These are phyloP conservation scores for Crucibulum laeve DNA, from an alignment of 768 basidiomycete species.

Conservation along the genomic window DNA sequence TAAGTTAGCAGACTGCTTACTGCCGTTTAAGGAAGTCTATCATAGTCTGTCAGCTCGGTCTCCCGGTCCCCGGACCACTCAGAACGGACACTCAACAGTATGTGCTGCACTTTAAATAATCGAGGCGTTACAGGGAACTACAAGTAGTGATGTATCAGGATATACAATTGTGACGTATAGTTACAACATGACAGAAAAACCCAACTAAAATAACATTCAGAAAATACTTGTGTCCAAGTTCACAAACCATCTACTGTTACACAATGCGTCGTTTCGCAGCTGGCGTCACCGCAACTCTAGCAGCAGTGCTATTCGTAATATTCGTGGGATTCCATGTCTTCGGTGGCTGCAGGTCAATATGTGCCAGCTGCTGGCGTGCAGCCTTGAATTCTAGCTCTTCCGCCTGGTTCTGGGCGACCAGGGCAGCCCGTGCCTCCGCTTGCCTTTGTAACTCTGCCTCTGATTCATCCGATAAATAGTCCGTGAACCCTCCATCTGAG, in stretches of 20 bases:
- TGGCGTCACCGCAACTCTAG: not conserved
- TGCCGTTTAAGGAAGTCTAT: too few species aligned
- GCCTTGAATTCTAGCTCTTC: constrained; percentile 82
- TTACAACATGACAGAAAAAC: too few species aligned
- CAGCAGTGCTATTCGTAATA: constrained; percentile 21
- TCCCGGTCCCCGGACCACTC: too few species aligned
- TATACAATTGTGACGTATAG: too few species aligned
- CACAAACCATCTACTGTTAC: not conserved
- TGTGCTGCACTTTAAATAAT: too few species aligned
- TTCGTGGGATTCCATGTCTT: constrained; percentile 68
- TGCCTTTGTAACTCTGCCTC: constrained; percentile 85
- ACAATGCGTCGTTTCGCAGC: too few species aligned
- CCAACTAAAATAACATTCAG: too few species aligned
- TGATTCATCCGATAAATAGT: constrained; percentile 91
- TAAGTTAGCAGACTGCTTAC: too few species aligned
- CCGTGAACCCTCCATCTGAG: constrained; percentile 85
- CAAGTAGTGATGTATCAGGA: too few species aligned
- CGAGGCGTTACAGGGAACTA: too few species aligned
- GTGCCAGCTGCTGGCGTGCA: constrained; percentile 72
- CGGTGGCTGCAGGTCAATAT: constrained; percentile 72
- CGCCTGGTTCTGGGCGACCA: constrained; percentile 73
- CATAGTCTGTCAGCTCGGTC: too few species aligned
- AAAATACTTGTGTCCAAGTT: not conserved
- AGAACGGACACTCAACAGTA: too few species aligned
- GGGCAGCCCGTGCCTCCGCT: constrained; percentile 74